Base-by-base conservation (phyloP, 2,329 filamentous ascomycete genomes). In the Xylariaceae sp. region DNA sequence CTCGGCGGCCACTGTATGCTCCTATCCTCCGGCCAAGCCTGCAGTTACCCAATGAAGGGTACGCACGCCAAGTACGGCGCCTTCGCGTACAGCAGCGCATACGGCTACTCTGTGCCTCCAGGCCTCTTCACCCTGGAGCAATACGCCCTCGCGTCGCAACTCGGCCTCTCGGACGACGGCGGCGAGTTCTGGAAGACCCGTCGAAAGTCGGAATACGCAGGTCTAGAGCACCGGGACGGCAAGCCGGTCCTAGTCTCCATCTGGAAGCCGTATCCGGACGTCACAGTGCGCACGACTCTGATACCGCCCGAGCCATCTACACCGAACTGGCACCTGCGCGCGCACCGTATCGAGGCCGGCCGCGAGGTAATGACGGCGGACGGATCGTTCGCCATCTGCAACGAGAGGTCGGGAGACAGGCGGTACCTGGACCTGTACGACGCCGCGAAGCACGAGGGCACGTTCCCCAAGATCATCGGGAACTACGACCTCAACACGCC, bases 1-100 rank as follows among this genome's bases (percentile, higher is more conserved):
- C 81, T 85, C 18, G 89, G 87, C n/a, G 87, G 86, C 0, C 89
- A 93, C 70, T 87, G 86, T 44, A 89, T 92, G 79, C 79, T 93
- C 20, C 80, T 93, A 7, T 88, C 85, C 3, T 89, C 87, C 0
- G 89, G 90, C 1, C 89, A 93, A 70, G 87, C 87, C n/a, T 93
- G 89, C 72, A 87, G 89, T 71, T 93, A 93, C 69, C 87, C 89
- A 0, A 87, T 93, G 78, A 90, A 90, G 72, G 89, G 88, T 51
- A 90, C 89, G 0, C 89, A 93, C 70, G 88, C 89, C 59, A 93
- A 93, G 68, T 93, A 93, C 71, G 89, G 89, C 45, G 83, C 85
- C 57, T 92, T 93, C 68, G 89, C 89, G 5, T 93, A 93, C 73
- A 89, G 85, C 67, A 87, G 87, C 50, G 83, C 87, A 0, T 93